Evolutionary conservation across 768 basidiomycete species (phyloP), one percentile per base, ranked within the genome.

Genomic region (Boletus eberwhitei): DNA sequence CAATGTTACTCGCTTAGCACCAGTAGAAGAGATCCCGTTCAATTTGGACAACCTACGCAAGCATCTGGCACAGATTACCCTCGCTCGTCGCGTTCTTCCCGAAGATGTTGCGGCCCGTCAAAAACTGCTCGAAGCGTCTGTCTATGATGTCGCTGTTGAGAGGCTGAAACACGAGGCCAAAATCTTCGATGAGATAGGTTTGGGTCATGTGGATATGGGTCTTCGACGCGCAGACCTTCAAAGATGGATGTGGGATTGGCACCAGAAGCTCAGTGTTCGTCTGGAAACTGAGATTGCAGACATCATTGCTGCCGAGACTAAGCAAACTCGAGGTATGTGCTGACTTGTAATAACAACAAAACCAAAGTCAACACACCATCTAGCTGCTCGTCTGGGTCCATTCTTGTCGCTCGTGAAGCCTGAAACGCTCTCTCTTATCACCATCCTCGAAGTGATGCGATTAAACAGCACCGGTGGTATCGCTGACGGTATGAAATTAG

Each of bases 181-280:
- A 53, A 47, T 77, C 1, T 79, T 92, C 48, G 76, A 80, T 6
- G 73, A 78, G 29, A 74, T 87, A 17, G 86, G 86, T 14, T 60
- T 90, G 22, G 78, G 69, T 26, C 75, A 73, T 53, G 70, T 74
- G 31, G 75, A 73, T 54, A 71, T 71, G 19, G 71, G 73, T 9
- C 71, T 84, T 49, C 75, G 74, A 41, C 71, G 74, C 29, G 72
- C 73, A 16, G 78, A 83, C 58, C 73, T 95, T 24, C 84, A 85
- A 59, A 69, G 72, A 38, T 88, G 87, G 88, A 91, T 96, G 89
- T 92, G 88, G 87, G 74, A 81, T 8, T 96, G 93, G 93, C 87
- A 93, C 62, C 62, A 71, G 17, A 77, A 79, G 57, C 76, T 94
- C n/a, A 69, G 75, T 29, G 66, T 45, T 5, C 75, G 82, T 6